Conservation (phyloP, 148 eudicot genomes). For the Cornus kousa region DNA sequence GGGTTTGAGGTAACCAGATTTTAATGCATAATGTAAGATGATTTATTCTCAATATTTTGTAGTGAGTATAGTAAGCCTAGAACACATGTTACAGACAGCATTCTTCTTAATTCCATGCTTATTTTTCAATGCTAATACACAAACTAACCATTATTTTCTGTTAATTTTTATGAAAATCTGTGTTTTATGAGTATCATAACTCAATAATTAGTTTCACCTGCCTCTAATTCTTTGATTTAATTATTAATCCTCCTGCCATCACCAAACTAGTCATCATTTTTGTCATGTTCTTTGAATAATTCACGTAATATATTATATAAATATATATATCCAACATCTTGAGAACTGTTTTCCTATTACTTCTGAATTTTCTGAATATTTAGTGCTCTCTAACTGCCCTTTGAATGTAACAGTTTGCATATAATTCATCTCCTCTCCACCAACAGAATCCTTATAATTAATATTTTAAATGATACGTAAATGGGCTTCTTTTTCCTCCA, state of each 20-base stretch:
- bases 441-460: neutral
- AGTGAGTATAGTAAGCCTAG: no score
- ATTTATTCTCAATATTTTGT: no score
- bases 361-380: neutral
- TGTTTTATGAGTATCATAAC: neutral
- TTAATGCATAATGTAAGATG: no score
- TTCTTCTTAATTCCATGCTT: no score
- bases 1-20: no score
- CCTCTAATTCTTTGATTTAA: constrained; percentile 6
- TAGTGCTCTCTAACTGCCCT: constrained; percentile 32
- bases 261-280: constrained; percentile 33
- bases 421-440: constrained; percentile 42
- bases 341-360: neutral
- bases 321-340: neutral
- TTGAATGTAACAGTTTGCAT: constrained; percentile 24
- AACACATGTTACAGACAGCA: no score
- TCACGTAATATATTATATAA: no score
- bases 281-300: constrained; percentile 13
- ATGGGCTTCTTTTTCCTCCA: no score
- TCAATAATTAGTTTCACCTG: neutral
- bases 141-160: no score
- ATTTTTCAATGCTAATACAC: no score
- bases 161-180: no score
- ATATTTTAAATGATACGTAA: no score
- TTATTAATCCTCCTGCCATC: constrained; percentile 20